phyloP scores from a whole-genome alignment of 2,329 filamentous ascomycete genomes.

The Claviceps quebecensis region DNA sequence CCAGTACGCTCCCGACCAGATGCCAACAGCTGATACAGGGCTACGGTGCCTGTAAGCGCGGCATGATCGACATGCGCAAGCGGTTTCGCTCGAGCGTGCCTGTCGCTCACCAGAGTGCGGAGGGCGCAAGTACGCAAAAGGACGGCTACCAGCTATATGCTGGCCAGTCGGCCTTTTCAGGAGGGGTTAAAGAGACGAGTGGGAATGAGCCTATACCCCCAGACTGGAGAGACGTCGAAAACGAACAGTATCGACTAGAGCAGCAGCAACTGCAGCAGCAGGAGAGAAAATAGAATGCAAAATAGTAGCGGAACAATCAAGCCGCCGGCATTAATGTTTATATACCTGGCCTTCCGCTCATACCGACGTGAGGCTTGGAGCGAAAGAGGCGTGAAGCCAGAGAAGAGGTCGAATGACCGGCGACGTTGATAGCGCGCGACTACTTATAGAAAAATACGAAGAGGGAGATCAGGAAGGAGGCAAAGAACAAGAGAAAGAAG shows the following conservation, averaged over 20 bases:
- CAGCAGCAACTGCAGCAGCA: slow-evolving; percentile 17
- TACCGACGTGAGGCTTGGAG: too few species aligned
- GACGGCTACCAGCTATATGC: slow-evolving; percentile 61
- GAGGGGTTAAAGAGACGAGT: slow-evolving; percentile 48
- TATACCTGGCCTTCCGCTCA: too few species aligned
- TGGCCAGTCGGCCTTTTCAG: slow-evolving; percentile 55
- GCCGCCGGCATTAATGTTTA: neutral
- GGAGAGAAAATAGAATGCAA: neutral
- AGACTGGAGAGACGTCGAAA: slow-evolving; percentile 53
- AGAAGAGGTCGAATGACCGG: too few species aligned
- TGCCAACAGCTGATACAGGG: slow-evolving; percentile 91
- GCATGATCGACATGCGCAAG: slow-evolving; percentile 97
- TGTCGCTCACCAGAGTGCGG: slow-evolving; percentile 48
- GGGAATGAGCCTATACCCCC: slow-evolving; percentile 48
- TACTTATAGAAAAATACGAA: too few species aligned
- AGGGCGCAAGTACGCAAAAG: slow-evolving; percentile 37
- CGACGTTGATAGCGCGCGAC: too few species aligned
- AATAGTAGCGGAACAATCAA: neutral
- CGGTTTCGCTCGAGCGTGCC: slow-evolving; percentile 91
- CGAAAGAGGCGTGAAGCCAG: too few species aligned
- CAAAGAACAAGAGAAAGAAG: too few species aligned
- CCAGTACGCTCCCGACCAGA: slow-evolving; percentile 67
- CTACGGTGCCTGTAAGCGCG: slow-evolving; percentile 88
- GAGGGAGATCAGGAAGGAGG: too few species aligned
- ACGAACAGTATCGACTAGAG: slow-evolving; percentile 38